Base-by-base conservation (phyloP, 176 grass and related monocot genomes). In the Cymbopogon citratus region DNA sequence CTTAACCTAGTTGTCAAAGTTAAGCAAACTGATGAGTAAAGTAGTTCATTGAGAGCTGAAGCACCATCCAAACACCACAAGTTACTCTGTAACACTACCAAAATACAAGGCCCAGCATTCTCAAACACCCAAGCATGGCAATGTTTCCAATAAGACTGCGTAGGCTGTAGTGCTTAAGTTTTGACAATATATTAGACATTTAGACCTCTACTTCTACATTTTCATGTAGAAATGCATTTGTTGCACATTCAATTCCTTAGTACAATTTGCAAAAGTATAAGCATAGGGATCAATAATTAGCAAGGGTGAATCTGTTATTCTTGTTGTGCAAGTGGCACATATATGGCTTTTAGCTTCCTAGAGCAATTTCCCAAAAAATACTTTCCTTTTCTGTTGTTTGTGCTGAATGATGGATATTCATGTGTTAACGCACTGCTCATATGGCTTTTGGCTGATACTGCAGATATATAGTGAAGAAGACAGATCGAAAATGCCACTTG, bases 381-480 rank as follows among this genome's bases (percentile, higher is more conserved):
- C 23, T 36, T 35, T 15, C 0, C 1, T 69, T 78, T 29, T 68
- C n/a, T 66, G 14, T 45, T 66, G 2, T 80, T 38, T 87, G 51
- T 84, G 31, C 62, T 63, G n/a, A 29, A 45, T 73, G 44, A 82
- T 23, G 41, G 41, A 45, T 81, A 40, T 66, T 60, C 33, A 15
- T 79, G 12, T 80, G 25, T n/a, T 72, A 71, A 5, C 29, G 2
- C 38, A 60, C 27, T 29, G 27, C 27, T 86, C 34, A 73, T 81
- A 56, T 13, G 5, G 8, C 16, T 69, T 19, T 64, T 72, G 44
- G 40, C 28, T 77, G 56, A 63, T 73, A 66, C 57, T 85, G 23
- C 88, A 98, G 95, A 85, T 95, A 85, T 98, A 98, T 62, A 80
- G 67, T 52, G 90, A 98, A 83, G 80, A 91, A 60, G 92, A 98